Percentiles rank a stretch among this genome's conserved stretches.
Evolutionary conservation across 2,329 filamentous ascomycete genomes (phyloP).

Genomic region (Microdochium trichocladiopsis): DNA sequence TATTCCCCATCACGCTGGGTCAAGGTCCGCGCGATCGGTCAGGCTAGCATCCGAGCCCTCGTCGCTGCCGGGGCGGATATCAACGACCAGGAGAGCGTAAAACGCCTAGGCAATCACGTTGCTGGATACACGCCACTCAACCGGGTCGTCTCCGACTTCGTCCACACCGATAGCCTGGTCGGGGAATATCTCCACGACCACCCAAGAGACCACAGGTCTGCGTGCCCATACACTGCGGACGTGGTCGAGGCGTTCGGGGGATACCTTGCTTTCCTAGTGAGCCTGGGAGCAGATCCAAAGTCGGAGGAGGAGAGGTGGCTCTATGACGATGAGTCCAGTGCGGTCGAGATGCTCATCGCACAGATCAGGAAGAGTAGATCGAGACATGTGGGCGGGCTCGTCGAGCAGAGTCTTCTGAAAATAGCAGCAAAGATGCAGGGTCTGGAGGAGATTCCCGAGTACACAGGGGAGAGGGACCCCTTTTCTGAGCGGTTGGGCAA

Average conservation of each 20-base stretch:
- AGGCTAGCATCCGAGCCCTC: background rate
- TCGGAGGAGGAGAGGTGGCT: background rate
- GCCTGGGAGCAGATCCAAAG: background rate
- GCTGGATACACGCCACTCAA: background rate
- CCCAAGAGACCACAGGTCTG: background rate
- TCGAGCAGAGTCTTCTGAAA: background rate
- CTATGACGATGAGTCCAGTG: background rate
- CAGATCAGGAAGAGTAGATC: background rate
- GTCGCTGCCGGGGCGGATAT: background rate
- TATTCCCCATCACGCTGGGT: background rate
- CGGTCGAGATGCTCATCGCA: background rate
- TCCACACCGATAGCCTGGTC: background rate
- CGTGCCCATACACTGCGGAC: background rate
- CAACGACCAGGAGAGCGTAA: background rate
- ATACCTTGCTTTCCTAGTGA: background rate
- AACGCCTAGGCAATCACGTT: background rate
- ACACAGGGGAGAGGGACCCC: background rate
- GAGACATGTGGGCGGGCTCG: background rate
- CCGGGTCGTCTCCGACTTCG: background rate
- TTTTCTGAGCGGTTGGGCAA: too few species aligned
- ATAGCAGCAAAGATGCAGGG: background rate
- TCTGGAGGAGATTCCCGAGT: background rate
- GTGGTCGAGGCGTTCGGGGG: background rate
- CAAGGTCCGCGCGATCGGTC: background rate
- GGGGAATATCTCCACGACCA: background rate